Conservation (phyloP, 345 rosid species). For the Brassica rapa region DNA sequence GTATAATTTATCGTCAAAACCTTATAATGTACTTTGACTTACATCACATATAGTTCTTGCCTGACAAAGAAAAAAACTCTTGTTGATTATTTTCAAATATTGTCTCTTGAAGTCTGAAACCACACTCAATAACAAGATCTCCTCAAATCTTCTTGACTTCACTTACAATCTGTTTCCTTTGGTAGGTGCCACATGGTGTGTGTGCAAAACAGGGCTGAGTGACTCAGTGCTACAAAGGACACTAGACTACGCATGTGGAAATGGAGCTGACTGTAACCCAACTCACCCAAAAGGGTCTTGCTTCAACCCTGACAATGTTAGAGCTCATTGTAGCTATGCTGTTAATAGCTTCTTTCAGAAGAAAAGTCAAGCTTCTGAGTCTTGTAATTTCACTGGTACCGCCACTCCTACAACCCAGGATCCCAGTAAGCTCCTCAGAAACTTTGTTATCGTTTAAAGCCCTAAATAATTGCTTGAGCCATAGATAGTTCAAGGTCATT, state of each 20-base stretch:
- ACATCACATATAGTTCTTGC: not conserved
- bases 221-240: constrained; percentile 70
- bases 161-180: not conserved
- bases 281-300: constrained; percentile 59
- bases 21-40: too few relatives aligned
- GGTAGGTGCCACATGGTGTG: constrained; percentile 79
- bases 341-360: constrained; percentile 90
- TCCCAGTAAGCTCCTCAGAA: constrained; percentile 51
- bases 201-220: constrained; percentile 66
- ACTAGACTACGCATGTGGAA: constrained; percentile 93
- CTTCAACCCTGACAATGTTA: constrained; percentile 69
- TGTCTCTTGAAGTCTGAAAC: not conserved
- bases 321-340: constrained; percentile 80
- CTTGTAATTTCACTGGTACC: constrained; percentile 83
- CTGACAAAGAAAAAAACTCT: not conserved
- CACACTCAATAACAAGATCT: not conserved
- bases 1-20: not conserved
- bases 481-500: not conserved
- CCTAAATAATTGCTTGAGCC: not conserved
- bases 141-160: not conserved
- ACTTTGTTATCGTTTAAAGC: not conserved
- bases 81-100: not conserved
- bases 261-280: constrained; percentile 90
- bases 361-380: constrained; percentile 67
- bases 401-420: constrained; percentile 55